Evolutionary conservation across 306 rosid species (phyloP).

Genomic region (Pterocarpus macrocarpus): DNA sequence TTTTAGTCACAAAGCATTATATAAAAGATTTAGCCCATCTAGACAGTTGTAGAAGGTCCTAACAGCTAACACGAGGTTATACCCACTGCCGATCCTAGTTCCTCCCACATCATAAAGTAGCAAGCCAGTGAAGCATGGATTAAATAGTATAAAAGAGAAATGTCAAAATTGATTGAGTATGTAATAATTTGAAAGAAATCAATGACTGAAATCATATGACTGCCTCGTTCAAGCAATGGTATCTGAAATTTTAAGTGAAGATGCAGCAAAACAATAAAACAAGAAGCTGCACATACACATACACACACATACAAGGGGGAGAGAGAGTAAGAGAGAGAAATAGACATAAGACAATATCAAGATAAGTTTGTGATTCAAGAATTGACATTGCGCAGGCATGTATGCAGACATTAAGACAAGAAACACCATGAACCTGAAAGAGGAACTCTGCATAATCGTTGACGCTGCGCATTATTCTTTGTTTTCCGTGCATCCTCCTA

Average conservation of each 20-base stretch:
- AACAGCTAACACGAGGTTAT: conserved; percentile 1
- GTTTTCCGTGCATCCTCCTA: conserved; percentile 59
- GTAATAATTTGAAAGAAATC: conserved; percentile 21
- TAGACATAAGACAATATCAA: neutral
- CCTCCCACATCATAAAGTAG: neutral
- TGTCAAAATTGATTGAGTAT: neutral
- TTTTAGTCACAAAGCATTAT: neutral
- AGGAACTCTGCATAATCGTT: conserved; percentile 76
- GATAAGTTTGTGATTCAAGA: neutral
- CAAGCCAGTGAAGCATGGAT: conserved; percentile 4
- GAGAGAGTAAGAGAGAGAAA: too few species aligned
- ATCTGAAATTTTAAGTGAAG: neutral
- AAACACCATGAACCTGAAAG: conserved; percentile 64
- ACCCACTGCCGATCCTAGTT: neutral
- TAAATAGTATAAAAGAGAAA: neutral
- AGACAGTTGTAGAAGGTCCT: conserved; percentile 17
- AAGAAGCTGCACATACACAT: neutral
- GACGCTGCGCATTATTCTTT: conserved; percentile 58
- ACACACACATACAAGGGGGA: neutral
- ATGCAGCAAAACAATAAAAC: conserved; percentile 17
- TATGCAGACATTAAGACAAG: neutral
- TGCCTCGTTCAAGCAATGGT: neutral
- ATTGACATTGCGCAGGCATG: conserved; percentile 4
- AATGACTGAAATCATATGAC: neutral
- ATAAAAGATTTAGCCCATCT: neutral